phyloP scores from a whole-genome alignment of 1,284 basidiomycete species.

The Tilletia indica region DNA sequence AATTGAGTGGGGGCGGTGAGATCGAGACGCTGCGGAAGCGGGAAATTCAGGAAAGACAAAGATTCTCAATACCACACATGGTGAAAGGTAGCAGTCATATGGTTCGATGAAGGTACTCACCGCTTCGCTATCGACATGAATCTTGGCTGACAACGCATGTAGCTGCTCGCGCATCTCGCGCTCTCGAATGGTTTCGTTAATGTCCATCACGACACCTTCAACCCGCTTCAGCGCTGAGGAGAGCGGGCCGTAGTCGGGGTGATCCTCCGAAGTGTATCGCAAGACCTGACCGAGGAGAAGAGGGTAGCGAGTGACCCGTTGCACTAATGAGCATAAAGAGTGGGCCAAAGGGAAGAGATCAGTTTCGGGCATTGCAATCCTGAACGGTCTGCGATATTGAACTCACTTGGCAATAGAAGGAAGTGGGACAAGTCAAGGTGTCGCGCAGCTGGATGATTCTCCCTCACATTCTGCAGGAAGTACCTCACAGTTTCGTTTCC shows the following conservation, averaged over 20 bases:
- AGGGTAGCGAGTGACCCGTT: conserved; percentile 88
- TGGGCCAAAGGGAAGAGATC: conserved; percentile 6
- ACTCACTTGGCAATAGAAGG: conserved; percentile 80
- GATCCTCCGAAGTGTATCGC: conserved; percentile 70
- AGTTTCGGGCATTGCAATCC: background rate
- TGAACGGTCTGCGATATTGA: background rate
- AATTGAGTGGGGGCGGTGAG: conserved; percentile 81
- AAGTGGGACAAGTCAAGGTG: conserved; percentile 87
- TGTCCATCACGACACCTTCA: conserved; percentile 71
- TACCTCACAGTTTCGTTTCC: conserved; percentile 67
- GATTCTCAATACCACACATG: conserved; percentile 9
- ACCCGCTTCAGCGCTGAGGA: conserved; percentile 65
- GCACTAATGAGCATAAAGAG: conserved; percentile 65
- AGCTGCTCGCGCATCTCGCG: conserved; percentile 75
- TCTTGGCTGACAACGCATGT: conserved; percentile 69
- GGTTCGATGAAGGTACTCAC: background rate
- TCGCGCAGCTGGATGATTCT: conserved; percentile 71
- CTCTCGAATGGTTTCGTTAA: conserved; percentile 87
- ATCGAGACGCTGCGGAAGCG: conserved; percentile 68
- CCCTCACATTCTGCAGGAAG: conserved; percentile 72
- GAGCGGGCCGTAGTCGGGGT: conserved; percentile 63
- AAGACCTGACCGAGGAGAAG: conserved; percentile 80
- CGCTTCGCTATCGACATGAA: conserved; percentile 65
- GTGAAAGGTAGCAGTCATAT: background rate
- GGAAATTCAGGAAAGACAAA: background rate